Conservation (phyloP, 225 moss, liverwort and hornwort genomes). For the Marchantia paleacea region DNA sequence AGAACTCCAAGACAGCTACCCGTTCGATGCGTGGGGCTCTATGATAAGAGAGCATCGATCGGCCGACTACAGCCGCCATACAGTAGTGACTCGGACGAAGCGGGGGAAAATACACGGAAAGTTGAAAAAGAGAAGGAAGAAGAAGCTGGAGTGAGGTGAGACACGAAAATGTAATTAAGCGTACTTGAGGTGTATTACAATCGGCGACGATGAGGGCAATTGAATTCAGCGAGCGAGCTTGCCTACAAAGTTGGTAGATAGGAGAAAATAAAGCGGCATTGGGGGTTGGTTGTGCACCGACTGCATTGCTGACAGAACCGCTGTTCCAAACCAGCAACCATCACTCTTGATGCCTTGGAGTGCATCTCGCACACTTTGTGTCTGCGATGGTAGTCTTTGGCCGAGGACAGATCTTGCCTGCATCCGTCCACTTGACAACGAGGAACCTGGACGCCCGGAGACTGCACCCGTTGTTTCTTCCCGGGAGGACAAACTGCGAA, state of each 20-base stretch:
- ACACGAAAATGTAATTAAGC: neutral
- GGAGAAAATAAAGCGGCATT: neutral
- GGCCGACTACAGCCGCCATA: neutral
- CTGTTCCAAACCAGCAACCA: conserved; percentile 69
- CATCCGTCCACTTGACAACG: conserved; percentile 92
- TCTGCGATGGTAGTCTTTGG: conserved; percentile 88
- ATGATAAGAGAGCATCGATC: neutral
- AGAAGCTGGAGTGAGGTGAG: neutral
- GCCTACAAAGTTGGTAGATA: neutral
- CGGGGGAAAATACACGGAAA: neutral
- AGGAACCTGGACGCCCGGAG: conserved; percentile 59
- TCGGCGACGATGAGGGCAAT: neutral
- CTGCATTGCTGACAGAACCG: conserved; percentile 97
- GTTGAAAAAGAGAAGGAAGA: too few relatives aligned
- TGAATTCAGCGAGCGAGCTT: neutral
- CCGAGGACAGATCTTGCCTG: conserved; percentile 75
- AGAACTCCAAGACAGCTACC: neutral
- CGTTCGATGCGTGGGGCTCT: neutral
- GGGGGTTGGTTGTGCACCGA: conserved; percentile 33
- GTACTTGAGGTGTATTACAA: neutral
- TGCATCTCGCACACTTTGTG: conserved; percentile 96
- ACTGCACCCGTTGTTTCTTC: conserved; percentile 78
- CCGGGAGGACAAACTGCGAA: conserved; percentile 51
- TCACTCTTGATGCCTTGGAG: conserved; percentile 76
- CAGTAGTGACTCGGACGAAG: neutral